Base-by-base conservation (phyloP, 2,329 filamentous ascomycete genomes). In the Basipetospora chlamydospora region DNA sequence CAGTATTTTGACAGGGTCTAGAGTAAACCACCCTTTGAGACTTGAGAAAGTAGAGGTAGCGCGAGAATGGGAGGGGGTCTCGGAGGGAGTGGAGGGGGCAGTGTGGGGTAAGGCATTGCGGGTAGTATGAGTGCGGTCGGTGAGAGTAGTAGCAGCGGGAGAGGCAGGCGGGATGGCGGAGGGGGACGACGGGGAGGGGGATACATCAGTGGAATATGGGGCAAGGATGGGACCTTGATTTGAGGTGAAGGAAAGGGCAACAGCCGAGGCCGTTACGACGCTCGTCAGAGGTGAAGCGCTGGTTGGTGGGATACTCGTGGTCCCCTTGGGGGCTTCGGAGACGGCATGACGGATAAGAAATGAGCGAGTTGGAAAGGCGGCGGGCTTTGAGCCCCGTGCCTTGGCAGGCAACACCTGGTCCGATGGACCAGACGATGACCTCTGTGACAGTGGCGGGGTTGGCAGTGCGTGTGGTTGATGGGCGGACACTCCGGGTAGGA, bases 1-100 rank as follows among this genome's bases (percentile, higher is more conserved):
- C 85, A 95, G 87, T 82, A 79, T 80, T 67, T 74, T 81, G 59
- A 80, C 69, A 64, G 73, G 70, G 60, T 72, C 67, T 66, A 73
- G 64, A 54, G 76, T 74, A 56, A 71, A 69, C 60, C 72, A 77
- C 55, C 25, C 32, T 30, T 20, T 28, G 10, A 39, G 32, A n/a
- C 25, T 21, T 16, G 37, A 33, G 25, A 26, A 21, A 21, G 30
- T 23, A 28, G 37, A 33, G 15, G 29, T 70, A 60, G 54, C 58
- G 52, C 45, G 57, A 55, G 50, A 55, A 47, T 53, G 58, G 46
- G 55, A 54, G 45, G 53, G 53, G 43, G 58, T 49, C 45, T 53
- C 49, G 49, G 54, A 53, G 49, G 44, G 54, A 43, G 43, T 54
- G 55, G 57, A 64, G 61, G 58, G 68, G 62, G 61, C 70, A 59